These are phyloP conservation scores for Penicillium atrosanguineum DNA, from an alignment of 495 filamentous ascomycete genomes.

Conservation along the genomic window DNA sequence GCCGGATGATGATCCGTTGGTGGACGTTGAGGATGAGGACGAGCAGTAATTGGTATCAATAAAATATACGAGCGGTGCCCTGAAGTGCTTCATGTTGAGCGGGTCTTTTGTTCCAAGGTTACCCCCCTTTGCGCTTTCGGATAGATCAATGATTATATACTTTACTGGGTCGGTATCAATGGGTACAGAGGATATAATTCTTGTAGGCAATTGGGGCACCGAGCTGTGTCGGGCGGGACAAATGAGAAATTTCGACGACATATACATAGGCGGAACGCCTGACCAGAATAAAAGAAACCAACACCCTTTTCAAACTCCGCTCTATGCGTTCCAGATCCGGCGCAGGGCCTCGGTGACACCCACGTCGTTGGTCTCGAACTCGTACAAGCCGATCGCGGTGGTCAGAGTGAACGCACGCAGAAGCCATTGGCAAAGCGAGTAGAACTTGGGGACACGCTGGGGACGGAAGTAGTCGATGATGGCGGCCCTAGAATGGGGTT, in stretches of 20 bases:
- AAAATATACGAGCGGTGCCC: neutral
- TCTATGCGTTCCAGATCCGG: constrained; percentile 76
- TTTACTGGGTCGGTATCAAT: neutral
- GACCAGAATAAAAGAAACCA: constrained; percentile 30
- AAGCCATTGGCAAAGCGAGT: constrained; percentile 66
- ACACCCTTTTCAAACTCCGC: constrained; percentile 22
- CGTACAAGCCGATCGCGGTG: constrained; percentile 87
- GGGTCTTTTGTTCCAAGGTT: neutral
- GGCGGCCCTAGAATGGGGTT: constrained; percentile 49
- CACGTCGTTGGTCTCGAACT: constrained; percentile 99
- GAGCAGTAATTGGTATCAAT: constrained; percentile 24
- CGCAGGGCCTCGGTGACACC: constrained; percentile 86
- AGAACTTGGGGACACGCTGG: constrained; percentile 63
- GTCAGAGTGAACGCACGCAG: constrained; percentile 74
- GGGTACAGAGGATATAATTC: constrained; percentile 13
- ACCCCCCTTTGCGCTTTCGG: neutral
- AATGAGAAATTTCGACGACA: constrained; percentile 30
- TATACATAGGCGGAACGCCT: constrained; percentile 44
- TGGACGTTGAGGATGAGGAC: constrained; percentile 30
- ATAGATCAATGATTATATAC: constrained; percentile 8
- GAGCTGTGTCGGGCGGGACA: constrained; percentile 24
- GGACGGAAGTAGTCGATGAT: constrained; percentile 90
- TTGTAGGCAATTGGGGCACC: constrained; percentile 10
- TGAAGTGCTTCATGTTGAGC: neutral
- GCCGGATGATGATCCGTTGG: constrained; percentile 20